These are phyloP conservation scores for Cetraspora pellucida DNA, from an alignment of 192 early-diverging fungal species.

Conservation along the genomic window DNA sequence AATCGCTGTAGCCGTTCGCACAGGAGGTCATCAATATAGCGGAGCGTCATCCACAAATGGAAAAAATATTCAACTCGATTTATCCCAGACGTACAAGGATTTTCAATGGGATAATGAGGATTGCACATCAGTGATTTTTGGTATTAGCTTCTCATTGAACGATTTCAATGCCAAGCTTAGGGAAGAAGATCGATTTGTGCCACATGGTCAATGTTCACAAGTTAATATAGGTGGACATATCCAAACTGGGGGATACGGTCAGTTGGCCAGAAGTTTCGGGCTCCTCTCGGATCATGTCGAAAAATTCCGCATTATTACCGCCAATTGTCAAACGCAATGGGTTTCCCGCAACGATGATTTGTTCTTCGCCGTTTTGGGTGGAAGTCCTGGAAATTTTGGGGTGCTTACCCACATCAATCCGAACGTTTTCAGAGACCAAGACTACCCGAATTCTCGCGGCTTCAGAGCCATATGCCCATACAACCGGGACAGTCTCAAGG, in stretches of 20 bases:
- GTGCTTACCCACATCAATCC: constrained; percentile 39
- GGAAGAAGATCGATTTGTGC: constrained; percentile 35
- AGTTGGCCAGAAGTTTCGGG: constrained; percentile 39
- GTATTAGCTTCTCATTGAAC: constrained; percentile 35
- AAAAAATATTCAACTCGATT: constrained; percentile 41
- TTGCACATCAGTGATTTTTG: constrained; percentile 32
- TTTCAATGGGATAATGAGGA: constrained; percentile 38
- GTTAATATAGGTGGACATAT: constrained; percentile 42
- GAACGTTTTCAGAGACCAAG: constrained; percentile 32
- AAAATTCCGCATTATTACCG: constrained; percentile 44
- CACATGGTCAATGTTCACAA: constrained; percentile 35
- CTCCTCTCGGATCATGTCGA: constrained; percentile 44
- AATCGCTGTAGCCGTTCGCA: constrained; percentile 37
- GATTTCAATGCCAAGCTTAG: constrained; percentile 36
- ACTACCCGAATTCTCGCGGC: constrained; percentile 38
- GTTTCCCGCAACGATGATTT: constrained; percentile 36
- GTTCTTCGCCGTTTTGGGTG: constrained; percentile 39
- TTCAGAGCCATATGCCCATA: constrained; percentile 24
- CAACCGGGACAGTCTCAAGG: constrained; percentile 22
- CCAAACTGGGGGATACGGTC: constrained; percentile 43
- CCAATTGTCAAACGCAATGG: constrained; percentile 28
- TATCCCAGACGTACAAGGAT: constrained; percentile 37
- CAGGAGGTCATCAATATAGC: constrained; percentile 42
- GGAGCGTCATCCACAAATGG: constrained; percentile 37
- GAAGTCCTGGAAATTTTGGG: constrained; percentile 47